Percentiles rank a stretch among this genome's conserved stretches.
These are phyloP conservation scores for Urtica urens DNA, from an alignment of 306 rosid genomes.

Conservation along the genomic window DNA sequence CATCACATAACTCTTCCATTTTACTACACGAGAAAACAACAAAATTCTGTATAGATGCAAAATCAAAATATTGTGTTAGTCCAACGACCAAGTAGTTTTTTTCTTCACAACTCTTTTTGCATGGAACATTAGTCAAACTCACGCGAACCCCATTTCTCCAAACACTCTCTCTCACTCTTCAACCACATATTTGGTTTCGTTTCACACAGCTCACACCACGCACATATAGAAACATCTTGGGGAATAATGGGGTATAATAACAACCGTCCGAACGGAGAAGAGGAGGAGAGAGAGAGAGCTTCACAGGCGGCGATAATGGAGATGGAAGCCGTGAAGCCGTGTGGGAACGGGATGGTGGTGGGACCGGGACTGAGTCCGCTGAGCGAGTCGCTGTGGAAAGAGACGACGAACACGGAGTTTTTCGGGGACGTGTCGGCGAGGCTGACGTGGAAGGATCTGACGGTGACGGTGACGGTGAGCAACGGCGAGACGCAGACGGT, in stretches of 20 bases:
- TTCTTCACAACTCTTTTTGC: slow-evolving; percentile 27
- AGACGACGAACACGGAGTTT: slow-evolving; percentile 43
- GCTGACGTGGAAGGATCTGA: slow-evolving; percentile 93
- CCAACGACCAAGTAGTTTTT: too few species aligned
- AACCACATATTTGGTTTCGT: background rate
- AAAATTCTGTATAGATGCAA: background rate
- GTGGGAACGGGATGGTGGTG: slow-evolving; percentile 29
- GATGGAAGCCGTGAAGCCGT: slow-evolving; percentile 50
- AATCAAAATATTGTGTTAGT: background rate
- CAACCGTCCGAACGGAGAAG: background rate
- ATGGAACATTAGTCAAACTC: slow-evolving; percentile 52
- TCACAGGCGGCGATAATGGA: slow-evolving; percentile 48
- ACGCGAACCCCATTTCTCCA: slow-evolving; percentile 34
- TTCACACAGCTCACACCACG: slow-evolving; percentile 37
- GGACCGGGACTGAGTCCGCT: slow-evolving; percentile 52
- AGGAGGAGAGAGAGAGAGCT: slow-evolving; percentile 19
- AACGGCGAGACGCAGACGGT: slow-evolving; percentile 86
- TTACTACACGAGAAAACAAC: background rate
- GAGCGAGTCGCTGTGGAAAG: slow-evolving; percentile 93
- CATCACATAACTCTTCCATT: background rate
- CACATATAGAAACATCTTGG: background rate
- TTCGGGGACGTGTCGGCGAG: slow-evolving; percentile 85
- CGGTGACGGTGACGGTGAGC: slow-evolving; percentile 68
- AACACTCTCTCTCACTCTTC: too few species aligned
- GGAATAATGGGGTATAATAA: background rate